A percentile compares a stretch with the other conserved stretches of the same genome.
Evolutionary conservation across 31 red algal genomes (phyloP).

Genomic region (Asparagopsis taxiformis): DNA sequence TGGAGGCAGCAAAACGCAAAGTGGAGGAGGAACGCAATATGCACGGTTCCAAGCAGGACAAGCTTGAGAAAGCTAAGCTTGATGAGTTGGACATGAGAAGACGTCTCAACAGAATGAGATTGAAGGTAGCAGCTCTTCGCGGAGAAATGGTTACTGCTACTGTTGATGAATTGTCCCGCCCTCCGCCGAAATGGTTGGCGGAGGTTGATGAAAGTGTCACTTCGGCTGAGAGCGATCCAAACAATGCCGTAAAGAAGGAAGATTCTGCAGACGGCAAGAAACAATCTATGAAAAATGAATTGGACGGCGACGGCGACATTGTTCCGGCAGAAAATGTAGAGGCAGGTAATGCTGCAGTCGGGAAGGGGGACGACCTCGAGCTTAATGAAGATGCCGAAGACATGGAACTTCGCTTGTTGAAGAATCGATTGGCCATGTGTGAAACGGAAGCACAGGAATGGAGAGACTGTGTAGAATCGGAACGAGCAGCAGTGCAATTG

Average conservation of each 20-base stretch:
- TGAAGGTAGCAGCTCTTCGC: slow-evolving; percentile 36
- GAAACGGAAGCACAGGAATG: slow-evolving; percentile 40
- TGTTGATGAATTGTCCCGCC: slow-evolving; percentile 37
- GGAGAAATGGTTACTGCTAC: slow-evolving; percentile 50
- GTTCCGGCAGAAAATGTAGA: background rate
- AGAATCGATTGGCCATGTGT: slow-evolving; percentile 52
- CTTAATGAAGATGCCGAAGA: slow-evolving; percentile 30
- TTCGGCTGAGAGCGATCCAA: background rate
- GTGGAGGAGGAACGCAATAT: background rate
- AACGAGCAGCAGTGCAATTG: slow-evolving; percentile 17
- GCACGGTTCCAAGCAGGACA: background rate
- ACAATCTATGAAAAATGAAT: background rate
- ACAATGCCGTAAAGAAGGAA: background rate
- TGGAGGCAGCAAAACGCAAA: background rate
- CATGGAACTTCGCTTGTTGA: slow-evolving; percentile 25
- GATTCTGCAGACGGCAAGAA: background rate
- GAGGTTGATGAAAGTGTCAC: too few relatives aligned
- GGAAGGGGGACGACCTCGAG: slow-evolving; percentile 2
- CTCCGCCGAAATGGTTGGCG: too few relatives aligned
- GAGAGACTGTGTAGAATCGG: slow-evolving; percentile 16
- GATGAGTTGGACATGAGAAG: slow-evolving; percentile 37
- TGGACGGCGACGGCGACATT: background rate
- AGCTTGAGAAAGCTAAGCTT: slow-evolving; percentile 7
- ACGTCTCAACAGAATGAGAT: slow-evolving; percentile 23
- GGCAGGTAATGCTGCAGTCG: background rate